Base-by-base conservation (phyloP, 83 land plant species). In the Picea abies region DNA sequence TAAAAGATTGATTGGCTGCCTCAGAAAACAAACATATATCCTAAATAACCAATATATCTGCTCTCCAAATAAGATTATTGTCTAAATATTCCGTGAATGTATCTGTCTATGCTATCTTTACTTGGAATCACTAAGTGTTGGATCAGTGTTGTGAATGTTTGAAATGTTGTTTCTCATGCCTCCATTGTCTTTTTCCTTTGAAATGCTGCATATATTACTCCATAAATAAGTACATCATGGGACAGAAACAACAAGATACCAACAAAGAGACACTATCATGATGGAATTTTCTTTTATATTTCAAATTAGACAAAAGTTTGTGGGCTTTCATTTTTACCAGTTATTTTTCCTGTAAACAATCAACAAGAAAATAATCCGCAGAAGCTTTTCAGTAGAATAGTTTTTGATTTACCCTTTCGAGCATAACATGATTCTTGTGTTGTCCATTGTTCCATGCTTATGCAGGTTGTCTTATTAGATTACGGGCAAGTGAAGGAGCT, bases 401-500 rank as follows among this genome's bases (percentile, higher is more conserved):
- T 72, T 44, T 72, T 44, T n/a, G n/a, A n/a, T 19, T 5, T 49
- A 49, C 9, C 56, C 56, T 49, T 49, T 49, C 0, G 56, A 23
- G 11, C 23, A 9, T 6, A 4, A 70, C 6, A 19, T 35, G 20
- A 70, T 72, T 72, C 52, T 44, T 72, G 56, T 39, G 44, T 9
- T 44, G 20, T 8, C 17, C 8, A 72, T 20, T 72, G 15, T 9
- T 69, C 41, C 20, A 35, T 25, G 39, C n/a, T 80, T 79, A 62
- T 41, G 81, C 89, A 97, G 98, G 98, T 97, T 73, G 96, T 95
- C 12, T 88, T 97, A 81, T 83, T 97, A 49, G 98, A 97, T 81
- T 97, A 91, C 89, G 99, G 99, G 56, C 99, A 97, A 91, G 99
- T 97, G 79, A 97, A 97, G 86, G 92, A 95, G 72, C 90, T 97